phyloP scores from a whole-genome alignment of 2,329 filamentous ascomycete species.

The Ophiostoma fasciatum region DNA sequence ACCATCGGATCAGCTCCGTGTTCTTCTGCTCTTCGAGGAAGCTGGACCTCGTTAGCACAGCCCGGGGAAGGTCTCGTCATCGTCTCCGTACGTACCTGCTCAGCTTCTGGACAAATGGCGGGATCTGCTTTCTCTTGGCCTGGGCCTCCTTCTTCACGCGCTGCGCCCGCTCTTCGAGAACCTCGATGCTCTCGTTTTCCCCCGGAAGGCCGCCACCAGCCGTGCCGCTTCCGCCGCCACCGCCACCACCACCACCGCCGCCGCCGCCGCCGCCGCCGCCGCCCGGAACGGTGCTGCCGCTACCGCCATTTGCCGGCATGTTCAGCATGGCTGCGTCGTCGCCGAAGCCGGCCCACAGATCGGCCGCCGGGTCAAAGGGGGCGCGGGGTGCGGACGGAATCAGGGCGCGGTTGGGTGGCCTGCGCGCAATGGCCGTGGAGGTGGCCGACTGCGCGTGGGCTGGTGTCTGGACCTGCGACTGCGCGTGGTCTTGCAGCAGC shows the following conservation, averaged over 20 bases:
- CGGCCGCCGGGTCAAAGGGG: conserved; percentile 24
- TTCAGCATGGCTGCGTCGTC: conserved; percentile 22
- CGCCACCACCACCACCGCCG: not conserved
- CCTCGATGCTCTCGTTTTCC: conserved; percentile 59
- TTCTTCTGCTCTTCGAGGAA: conserved; percentile 91
- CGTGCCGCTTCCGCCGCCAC: not conserved
- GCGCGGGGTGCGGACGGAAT: conserved; percentile 26
- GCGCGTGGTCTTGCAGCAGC: conserved; percentile 11
- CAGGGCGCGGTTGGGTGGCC: conserved; percentile 35
- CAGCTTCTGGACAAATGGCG: conserved; percentile 93
- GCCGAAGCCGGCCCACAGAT: conserved; percentile 27
- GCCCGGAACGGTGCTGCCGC: not conserved
- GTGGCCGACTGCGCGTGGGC: conserved; percentile 8
- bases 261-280: not conserved
- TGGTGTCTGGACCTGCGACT: conserved; percentile 10
- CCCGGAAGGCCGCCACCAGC: conserved; percentile 15
- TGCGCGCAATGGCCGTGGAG: conserved; percentile 36
- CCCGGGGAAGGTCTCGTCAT: too few species aligned
- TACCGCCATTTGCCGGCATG: not conserved
- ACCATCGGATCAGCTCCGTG: conserved; percentile 92
- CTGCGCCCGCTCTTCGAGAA: conserved; percentile 64
- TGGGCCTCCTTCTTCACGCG: conserved; percentile 78
- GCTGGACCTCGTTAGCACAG: conserved; percentile 31
- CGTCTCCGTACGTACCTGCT: conserved; percentile 81
- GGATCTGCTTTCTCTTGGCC: conserved; percentile 85